Conservation (phyloP, 257 asterid species). For the Thymus quinquecostatus region DNA sequence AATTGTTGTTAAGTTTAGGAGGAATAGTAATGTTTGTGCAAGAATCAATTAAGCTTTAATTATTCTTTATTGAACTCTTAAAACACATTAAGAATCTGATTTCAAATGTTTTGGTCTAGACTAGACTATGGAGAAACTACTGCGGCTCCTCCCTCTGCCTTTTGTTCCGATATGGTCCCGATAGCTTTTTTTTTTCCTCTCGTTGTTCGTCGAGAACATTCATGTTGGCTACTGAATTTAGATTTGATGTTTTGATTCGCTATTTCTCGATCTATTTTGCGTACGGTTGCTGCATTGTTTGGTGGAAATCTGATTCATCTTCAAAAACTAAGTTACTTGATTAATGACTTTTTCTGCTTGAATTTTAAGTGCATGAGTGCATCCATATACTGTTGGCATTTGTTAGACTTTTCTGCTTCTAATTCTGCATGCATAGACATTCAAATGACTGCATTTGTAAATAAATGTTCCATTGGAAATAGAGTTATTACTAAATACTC, state of each 20-base stretch:
- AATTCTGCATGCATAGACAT: slow-evolving; percentile 6
- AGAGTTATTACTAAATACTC: not conserved
- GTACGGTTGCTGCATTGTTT: too few species aligned
- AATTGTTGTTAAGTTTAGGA: slow-evolving; percentile 1
- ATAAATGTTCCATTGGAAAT: not conserved
- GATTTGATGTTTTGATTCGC: too few species aligned
- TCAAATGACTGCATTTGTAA: not conserved
- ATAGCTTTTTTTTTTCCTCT: not conserved
- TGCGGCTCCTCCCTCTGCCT: too few species aligned
- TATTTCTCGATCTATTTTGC: too few species aligned
- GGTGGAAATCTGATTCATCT: too few species aligned
- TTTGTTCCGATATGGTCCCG: not conserved
- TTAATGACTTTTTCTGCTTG: not conserved
- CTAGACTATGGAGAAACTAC: too few species aligned
- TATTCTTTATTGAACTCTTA: not conserved
- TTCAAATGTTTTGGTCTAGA: too few species aligned
- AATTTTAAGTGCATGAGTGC: not conserved
- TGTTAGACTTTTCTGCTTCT: not conserved
- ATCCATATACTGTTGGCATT: slow-evolving; percentile 1
- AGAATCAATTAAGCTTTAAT: not conserved
- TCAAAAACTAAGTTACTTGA: not conserved
- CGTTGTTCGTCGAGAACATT: too few species aligned
- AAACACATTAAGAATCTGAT: not conserved
- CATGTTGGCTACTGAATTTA: too few species aligned
- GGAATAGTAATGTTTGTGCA: not conserved